A percentile compares a stretch with the other conserved stretches of the same genome.
Evolutionary conservation across 805 yeast genomes (phyloP).

Genomic region (Ogataea allantospora): DNA sequence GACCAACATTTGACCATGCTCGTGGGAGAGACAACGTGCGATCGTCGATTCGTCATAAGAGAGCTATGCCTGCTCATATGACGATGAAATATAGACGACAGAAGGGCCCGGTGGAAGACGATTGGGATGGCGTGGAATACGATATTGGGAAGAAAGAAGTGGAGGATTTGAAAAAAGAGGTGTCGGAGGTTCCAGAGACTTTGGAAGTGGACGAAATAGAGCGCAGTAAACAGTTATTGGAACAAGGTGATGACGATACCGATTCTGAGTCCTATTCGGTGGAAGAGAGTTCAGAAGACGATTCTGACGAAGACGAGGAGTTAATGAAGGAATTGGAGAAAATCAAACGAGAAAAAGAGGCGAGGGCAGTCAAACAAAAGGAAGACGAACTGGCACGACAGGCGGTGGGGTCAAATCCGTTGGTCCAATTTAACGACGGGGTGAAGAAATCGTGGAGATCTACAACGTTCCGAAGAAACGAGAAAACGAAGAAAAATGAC

Average conservation of each 20-base stretch:
- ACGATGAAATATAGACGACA: conserved; percentile 46
- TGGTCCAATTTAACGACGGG: conserved; percentile 16
- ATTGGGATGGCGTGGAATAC: conserved; percentile 41
- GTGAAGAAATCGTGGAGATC: conserved; percentile 37
- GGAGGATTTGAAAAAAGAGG: conserved; percentile 19
- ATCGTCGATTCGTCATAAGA: conserved; percentile 51
- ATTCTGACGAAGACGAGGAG: conserved; percentile 36
- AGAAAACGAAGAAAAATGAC: conserved; percentile 21
- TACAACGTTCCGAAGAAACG: conserved; percentile 29
- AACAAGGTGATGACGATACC: conserved; percentile 25
- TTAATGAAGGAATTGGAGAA: conserved; percentile 40
- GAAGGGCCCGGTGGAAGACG: conserved; percentile 19
- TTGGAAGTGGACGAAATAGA: conserved; percentile 33
- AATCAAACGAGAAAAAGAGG: conserved; percentile 36
- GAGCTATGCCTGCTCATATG: conserved; percentile 54
- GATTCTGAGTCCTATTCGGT: conserved; percentile 17
- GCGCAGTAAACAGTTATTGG: conserved; percentile 16
- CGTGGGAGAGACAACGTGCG: conserved; percentile 46
- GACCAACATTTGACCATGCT: conserved; percentile 67
- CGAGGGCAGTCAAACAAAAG: conserved; percentile 26
- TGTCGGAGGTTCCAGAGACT: conserved; percentile 6
- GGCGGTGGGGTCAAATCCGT: conserved; percentile 30
- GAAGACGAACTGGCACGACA: conserved; percentile 24
- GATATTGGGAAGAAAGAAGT: conserved; percentile 18
- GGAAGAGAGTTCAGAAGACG: conserved; percentile 21